Conservation (phyloP, 129 eudicot genomes). For the Solidago caesia region DNA sequence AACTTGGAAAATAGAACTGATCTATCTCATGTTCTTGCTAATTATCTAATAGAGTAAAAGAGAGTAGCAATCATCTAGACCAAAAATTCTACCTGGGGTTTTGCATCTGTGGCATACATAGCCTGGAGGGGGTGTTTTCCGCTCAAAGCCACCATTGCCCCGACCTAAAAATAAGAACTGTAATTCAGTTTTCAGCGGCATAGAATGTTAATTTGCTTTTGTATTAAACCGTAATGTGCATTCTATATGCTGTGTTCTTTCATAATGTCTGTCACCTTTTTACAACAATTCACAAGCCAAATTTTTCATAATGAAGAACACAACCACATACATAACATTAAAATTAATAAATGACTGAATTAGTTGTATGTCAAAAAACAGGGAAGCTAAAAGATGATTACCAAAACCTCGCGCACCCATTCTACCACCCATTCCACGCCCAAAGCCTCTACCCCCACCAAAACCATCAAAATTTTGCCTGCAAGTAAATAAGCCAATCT, state of each 20-base stretch:
- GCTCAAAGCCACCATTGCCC: constrained; percentile 58
- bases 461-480: constrained; percentile 75
- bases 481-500: constrained; percentile 24
- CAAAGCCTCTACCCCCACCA: constrained; percentile 88
- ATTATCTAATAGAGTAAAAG: neutral
- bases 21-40: neutral
- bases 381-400: constrained; percentile 29
- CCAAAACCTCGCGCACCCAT: constrained; percentile 92
- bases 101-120: constrained; percentile 94
- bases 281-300: constrained; percentile 2
- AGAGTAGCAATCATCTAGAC: constrained; percentile 10
- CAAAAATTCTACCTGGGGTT: constrained; percentile 71
- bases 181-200: constrained; percentile 23
- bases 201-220: neutral
- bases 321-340: neutral
- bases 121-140: constrained; percentile 91
- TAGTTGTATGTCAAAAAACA: neutral
- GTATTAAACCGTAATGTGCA: neutral
- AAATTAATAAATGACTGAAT: constrained; percentile 1
- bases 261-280: neutral
- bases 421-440: constrained; percentile 88
- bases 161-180: constrained; percentile 52
- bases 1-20: neutral
- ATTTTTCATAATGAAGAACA: constrained; percentile 4
- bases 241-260: neutral